Evolutionary conservation across 2,329 filamentous ascomycete genomes (phyloP), one percentile per base, ranked within the genome.

Genomic region (Hypoxylon rubiginosum): DNA sequence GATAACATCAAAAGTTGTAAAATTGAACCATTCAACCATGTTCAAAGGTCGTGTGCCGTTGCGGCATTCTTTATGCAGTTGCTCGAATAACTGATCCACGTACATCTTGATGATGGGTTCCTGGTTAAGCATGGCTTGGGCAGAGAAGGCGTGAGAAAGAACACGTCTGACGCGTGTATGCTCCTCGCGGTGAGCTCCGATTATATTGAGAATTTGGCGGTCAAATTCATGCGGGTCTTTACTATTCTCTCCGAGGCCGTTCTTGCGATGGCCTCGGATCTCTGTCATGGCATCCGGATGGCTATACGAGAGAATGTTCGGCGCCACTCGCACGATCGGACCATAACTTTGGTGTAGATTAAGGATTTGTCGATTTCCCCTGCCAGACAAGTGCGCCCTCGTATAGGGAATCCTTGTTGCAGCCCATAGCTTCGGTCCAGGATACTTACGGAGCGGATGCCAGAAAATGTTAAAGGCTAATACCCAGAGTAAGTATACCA

Each of bases 1-100:
- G 73, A 28, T 28, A 7, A 28, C 7, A 28, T 28, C 26, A 28
- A 28, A 28, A 3, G 26, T 28, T 7, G 26, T 28, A 28, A 28
- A 28, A 7, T 28, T 28, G 26, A 4, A 28, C 26, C 26, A 28
- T 28, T 36, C 34, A n/a, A 36, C 3, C 34, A 4, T n/a, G 15
- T n/a, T n/a, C n/a, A n/a, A n/a, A 11, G 34, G 9, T 36, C 34
- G 34, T 3, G 34, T 36, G 34, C 9, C 34, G 34, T 36, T 11
- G 34, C 9, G 9, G 34, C 3, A 11, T 36, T 4, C 34, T 3
- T 36, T n/a, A n/a, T n/a, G n/a, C n/a, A n/a, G n/a, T n/a, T n/a
- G n/a, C n/a, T n/a, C n/a, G n/a, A 36, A 4, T 11, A 36, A n/a
- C 3, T 4, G 9, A 36, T 36, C 34, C 4, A 36, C 34, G 34